Evolutionary conservation across 2,329 filamentous ascomycete species (phyloP).

Genomic region (Pseudocercospora vitis): DNA sequence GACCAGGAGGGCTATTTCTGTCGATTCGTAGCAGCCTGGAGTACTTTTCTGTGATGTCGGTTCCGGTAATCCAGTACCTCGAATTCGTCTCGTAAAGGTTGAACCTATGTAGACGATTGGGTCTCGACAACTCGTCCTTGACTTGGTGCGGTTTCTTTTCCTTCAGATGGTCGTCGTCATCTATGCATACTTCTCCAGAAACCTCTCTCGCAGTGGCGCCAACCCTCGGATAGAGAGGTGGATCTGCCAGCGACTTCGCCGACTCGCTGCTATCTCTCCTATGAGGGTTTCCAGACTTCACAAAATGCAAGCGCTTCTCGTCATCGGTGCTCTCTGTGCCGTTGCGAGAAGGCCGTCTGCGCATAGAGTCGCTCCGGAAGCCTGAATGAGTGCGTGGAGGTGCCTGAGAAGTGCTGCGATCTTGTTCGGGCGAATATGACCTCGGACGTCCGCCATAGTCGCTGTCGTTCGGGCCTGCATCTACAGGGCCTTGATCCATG

Average conservation of each 20-base stretch:
- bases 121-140: constrained; percentile 20
- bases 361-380: constrained; percentile 12
- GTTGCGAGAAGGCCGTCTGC: constrained; percentile 5
- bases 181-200: constrained; percentile 24
- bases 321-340: constrained; percentile 7
- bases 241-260: constrained; percentile 21
- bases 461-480: constrained; percentile 31
- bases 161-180: constrained; percentile 28
- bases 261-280: constrained; percentile 19
- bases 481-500: constrained; percentile 37
- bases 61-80: constrained; percentile 90
- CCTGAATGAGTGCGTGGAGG: no score
- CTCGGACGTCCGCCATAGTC: constrained; percentile 27
- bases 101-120: constrained; percentile 80
- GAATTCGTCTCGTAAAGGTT: constrained; percentile 95
- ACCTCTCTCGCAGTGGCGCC: constrained; percentile 34
- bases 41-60: constrained; percentile 82
- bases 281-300: constrained; percentile 10
- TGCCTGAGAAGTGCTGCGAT: constrained; percentile 14
- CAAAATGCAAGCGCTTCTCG: constrained; percentile 3
- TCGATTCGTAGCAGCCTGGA: constrained; percentile 96
- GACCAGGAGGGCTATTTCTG: constrained; percentile 74
- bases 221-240: constrained; percentile 30
- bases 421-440: constrained; percentile 24
- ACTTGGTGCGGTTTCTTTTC: constrained; percentile 20